Evolutionary conservation across 2,329 filamentous ascomycete genomes (phyloP), one percentile per base, ranked within the genome.

Genomic region (Trichoderma lentiforme): DNA sequence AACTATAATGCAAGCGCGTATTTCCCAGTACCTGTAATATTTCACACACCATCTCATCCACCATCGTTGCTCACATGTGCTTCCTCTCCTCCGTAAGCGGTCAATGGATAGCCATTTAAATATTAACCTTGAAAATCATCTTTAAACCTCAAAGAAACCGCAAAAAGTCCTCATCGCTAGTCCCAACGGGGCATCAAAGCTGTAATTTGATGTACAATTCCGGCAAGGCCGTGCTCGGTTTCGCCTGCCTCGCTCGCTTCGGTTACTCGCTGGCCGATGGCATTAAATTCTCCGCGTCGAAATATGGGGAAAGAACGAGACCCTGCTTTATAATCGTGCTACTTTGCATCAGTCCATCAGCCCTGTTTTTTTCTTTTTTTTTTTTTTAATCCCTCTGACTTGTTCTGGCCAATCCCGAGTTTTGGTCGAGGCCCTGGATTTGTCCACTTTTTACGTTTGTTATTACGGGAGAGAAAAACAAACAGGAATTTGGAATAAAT

Each of bases 171-270:
- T 67, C 28, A 34, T 36, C 7, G 24, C 64, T 67, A 67, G 34
- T 43, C 51, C 32, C 34, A 28, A 57, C 32, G 1, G 51, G 47
- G 47, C 47, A 66, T 5, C 47, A 57, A 57, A 56, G 18, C 6
- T 24, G 28, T 21, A 12, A 15, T 53, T 51, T 51, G 4, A 14
- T 3, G 11, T 53, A 53, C 26, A 34, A 24, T 53, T 24, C 47
- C 24, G 21, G 7, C 14, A 63, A 11, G 47, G 18, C 12, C 18
- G 36, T 24, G 11, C 30, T 18, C 12, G 6, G 32, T 26, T 34
- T 57, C 64, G 64, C 64, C 47, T 56, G 64, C 28, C 30, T 67
- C 47, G 64, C 64, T 67, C 63, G 63, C 47, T 5, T 67, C 64
- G 64, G 43, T 24, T 39, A 57, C 47, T 57, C 30, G 21, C 47